Conservation (phyloP, 1,139 yeast species). For the Zygotorulaspora mrakii region DNA sequence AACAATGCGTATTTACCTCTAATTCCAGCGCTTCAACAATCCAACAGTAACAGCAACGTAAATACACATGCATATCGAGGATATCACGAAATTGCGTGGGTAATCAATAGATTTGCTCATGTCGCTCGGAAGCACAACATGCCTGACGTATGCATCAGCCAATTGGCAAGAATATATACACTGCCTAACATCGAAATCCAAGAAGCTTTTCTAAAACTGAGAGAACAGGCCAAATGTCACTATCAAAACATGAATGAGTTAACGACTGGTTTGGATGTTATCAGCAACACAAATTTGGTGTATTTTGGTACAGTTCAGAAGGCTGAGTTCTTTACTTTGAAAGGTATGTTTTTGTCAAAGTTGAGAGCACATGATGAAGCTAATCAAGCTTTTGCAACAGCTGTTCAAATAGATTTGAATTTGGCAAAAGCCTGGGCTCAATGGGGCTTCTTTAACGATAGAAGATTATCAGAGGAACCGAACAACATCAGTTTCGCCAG, state of each 20-base stretch:
- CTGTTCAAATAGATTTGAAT: constrained; percentile 91
- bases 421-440: constrained; percentile 99
- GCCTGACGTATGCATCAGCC: constrained; percentile 95
- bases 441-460: constrained; percentile 96
- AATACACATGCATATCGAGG: constrained; percentile 95
- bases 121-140: constrained; percentile 95
- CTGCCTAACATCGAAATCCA: constrained; percentile 97
- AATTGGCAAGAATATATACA: constrained; percentile 88
- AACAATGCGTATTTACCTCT: constrained; percentile 92
- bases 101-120: constrained; percentile 95
- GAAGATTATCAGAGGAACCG: constrained; percentile 80
- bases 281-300: constrained; percentile 90
- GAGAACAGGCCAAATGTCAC: constrained; percentile 97
- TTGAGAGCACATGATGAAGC: constrained; percentile 90
- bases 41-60: constrained; percentile 64
- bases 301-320: constrained; percentile 96
- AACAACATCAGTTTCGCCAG: constrained; percentile 82
- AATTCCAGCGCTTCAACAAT: constrained; percentile 79
- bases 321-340: constrained; percentile 93
- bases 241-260: constrained; percentile 83
- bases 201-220: constrained; percentile 90
- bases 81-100: constrained; percentile 99
- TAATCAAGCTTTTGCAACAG: constrained; percentile 94
- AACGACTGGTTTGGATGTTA: constrained; percentile 93
- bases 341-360: constrained; percentile 96